Percentiles rank a stretch among this genome's conserved stretches.
phyloP scores from a whole-genome alignment of 257 asterid species.

The Marsdenia floribunda region DNA sequence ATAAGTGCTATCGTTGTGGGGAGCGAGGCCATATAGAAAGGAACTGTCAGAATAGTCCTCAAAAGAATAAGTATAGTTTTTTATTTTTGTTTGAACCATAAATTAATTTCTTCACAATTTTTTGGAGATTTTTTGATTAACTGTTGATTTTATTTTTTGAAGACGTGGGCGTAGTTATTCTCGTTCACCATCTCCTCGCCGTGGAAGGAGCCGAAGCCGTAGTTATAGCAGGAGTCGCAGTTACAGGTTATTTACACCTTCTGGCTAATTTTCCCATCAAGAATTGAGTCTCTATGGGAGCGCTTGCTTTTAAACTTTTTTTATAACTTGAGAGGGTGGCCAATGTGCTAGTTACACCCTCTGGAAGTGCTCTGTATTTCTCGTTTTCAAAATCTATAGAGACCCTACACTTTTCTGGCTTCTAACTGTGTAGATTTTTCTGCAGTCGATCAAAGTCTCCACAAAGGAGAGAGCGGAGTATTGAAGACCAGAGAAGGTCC shows the following conservation, averaged over 20 bases:
- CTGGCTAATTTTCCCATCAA: no score
- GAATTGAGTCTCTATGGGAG: background rate
- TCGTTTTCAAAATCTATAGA: background rate
- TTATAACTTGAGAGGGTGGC: no score
- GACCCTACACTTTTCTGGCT: background rate
- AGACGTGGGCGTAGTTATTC: slow-evolving; percentile 50
- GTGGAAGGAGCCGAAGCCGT: slow-evolving; percentile 40
- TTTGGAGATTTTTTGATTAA: background rate
- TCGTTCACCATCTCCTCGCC: slow-evolving; percentile 54
- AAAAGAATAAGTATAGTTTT: slow-evolving; percentile 33
- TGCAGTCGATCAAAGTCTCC: slow-evolving; percentile 57
- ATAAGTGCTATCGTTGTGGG: slow-evolving; percentile 62
- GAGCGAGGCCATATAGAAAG: slow-evolving; percentile 58
- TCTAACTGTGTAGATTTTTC: background rate
- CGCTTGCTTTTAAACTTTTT: background rate
- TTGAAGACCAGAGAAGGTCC: slow-evolving; percentile 47
- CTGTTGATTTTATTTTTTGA: background rate
- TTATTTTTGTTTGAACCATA: background rate
- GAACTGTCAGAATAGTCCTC: slow-evolving; percentile 50
- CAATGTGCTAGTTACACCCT: background rate
- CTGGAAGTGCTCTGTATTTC: background rate
- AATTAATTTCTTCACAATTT: background rate
- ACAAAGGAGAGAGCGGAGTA: slow-evolving; percentile 37
- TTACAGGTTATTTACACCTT: slow-evolving; percentile 36
- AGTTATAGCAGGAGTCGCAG: slow-evolving; percentile 49